Base-by-base conservation (phyloP, 768 basidiomycete species). In the Xerocomellus amylosporus region DNA sequence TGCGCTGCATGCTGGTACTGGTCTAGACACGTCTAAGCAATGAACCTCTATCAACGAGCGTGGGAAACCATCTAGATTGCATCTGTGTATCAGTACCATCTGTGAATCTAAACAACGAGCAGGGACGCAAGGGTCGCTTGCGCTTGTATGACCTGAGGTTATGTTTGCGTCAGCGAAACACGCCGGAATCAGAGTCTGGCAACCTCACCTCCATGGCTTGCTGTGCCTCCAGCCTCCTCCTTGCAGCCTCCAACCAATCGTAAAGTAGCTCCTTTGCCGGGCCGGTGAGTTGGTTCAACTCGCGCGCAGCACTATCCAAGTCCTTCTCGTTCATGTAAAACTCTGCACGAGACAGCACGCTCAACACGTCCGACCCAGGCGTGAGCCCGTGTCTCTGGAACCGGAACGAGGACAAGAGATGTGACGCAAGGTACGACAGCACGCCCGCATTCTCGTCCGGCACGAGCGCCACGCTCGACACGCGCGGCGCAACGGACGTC, bases 161-260 rank as follows among this genome's bases (percentile, higher is more conserved):
- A 26, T 26, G 5, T 26, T 9, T 28, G 28, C 7, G 37, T 70
- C 31, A 71, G 63, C 36, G 15, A 47, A 19, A 19, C 31, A 50
- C 9, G 46, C 17, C 8, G 0, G 46, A 24, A 41, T 37, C 14
- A 0, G 45, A 43, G 46, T 17, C 37, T 36, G 5, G 13, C 34
- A 50, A 31, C 1, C 62, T 52, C 62, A 91, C 92, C 77, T 95
- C 88, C 60, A 99, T 71, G 39, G 93, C 91, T 71, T 98, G 96
- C 69, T 90, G 79, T 31, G 97, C 93, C 73, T 97, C 93, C 56
- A 99, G 71, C 68, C 94, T 80, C 66, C 82, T 78, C 59, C 96
- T 78, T 10, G 93, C 94, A 62, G 92, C 93, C 61, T 86, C 84
- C 38, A 99, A 74, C 97, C 96, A 99, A 72, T 98, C 96, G 34